Percentiles rank a stretch among this genome's conserved stretches.
Conservation (phyloP, 2,329 filamentous ascomycete genomes). For the Hymenoscyphus infarciens region DNA sequence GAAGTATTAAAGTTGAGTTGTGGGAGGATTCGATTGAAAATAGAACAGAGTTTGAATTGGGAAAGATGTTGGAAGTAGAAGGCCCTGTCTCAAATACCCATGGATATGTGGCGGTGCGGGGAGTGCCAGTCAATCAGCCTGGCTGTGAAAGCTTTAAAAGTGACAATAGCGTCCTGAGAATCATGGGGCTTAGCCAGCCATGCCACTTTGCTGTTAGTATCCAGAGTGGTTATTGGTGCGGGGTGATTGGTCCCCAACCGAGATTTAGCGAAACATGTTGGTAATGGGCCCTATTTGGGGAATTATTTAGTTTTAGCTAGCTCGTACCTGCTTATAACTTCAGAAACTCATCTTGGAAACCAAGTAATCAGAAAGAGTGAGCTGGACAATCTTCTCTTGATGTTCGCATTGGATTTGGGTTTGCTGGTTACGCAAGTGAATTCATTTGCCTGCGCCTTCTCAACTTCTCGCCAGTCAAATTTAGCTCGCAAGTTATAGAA, state of each 20-base stretch:
- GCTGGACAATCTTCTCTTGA: background rate
- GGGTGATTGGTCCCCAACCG: no score
- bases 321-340: background rate
- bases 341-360: background rate
- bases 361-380: background rate
- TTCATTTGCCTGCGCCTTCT: background rate
- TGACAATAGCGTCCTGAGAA: no score
- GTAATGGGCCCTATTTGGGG: no score
- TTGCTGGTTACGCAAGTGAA: background rate
- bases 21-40: background rate
- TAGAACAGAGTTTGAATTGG: background rate
- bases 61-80: background rate
- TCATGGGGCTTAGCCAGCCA: no score
- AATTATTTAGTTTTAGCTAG: background rate
- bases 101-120: background rate
- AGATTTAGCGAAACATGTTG: no score
- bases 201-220: no score
- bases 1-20: background rate
- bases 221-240: no score
- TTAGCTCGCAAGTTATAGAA: background rate
- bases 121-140: no score
- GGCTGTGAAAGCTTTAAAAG: no score
- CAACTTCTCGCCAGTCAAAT: background rate
- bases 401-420: background rate
- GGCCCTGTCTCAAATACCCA: background rate